Evolutionary conservation across 2,329 filamentous ascomycete species (phyloP).

Genomic region (Cytospora piceicola): DNA sequence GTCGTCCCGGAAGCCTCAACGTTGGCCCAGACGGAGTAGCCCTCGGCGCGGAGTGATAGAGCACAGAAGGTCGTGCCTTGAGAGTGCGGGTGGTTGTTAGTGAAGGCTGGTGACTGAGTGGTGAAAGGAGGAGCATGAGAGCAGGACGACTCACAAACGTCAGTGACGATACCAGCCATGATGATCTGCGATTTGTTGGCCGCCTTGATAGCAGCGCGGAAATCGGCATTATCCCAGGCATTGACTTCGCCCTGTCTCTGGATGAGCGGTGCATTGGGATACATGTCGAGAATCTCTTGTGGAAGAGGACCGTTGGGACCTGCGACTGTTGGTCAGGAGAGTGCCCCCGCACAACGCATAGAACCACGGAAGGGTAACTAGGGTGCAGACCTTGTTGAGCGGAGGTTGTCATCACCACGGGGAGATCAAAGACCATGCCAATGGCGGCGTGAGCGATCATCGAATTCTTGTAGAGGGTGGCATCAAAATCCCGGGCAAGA

Average conservation of each 20-base stretch:
- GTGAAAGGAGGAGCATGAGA: neutral
- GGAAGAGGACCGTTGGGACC: constrained; percentile 74
- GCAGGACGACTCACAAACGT: constrained; percentile 60
- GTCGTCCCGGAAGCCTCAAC: constrained; percentile 73
- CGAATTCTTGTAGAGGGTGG: constrained; percentile 66
- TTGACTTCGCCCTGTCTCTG: constrained; percentile 73
- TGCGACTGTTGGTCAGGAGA: constrained; percentile 20
- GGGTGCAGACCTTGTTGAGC: constrained; percentile 55
- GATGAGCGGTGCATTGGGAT: constrained; percentile 69
- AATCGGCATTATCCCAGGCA: constrained; percentile 75
- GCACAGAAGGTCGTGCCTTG: constrained; percentile 70
- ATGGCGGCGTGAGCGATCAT: constrained; percentile 70
- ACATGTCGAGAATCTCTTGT: constrained; percentile 69
- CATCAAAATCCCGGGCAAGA: constrained; percentile 67
- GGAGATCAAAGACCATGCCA: constrained; percentile 68
- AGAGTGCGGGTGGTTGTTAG: neutral
- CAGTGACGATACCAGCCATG: constrained; percentile 72
- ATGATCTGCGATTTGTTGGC: constrained; percentile 72
- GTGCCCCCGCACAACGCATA: neutral
- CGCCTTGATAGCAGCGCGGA: constrained; percentile 66
- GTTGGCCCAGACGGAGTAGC: constrained; percentile 76
- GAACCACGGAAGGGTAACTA: neutral
- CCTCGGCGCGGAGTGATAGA: constrained; percentile 70
- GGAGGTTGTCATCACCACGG: constrained; percentile 72
- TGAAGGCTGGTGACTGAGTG: neutral